Base-by-base conservation (phyloP, 2,329 filamentous ascomycete species). In the Aspergillus fructus region DNA sequence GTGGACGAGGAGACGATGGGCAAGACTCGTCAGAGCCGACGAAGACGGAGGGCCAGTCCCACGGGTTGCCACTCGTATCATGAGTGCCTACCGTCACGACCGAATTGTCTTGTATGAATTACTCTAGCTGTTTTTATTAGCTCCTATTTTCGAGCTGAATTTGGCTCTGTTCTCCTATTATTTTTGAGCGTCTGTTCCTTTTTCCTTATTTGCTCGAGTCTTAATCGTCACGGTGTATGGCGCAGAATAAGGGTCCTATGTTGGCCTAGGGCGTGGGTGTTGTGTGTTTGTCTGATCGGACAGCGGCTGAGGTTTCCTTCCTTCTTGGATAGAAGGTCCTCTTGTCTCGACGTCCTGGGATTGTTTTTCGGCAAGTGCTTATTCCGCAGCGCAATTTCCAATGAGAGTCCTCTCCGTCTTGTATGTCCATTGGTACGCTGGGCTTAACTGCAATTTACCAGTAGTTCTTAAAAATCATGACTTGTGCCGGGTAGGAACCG, bases 1-100 rank as follows among this genome's bases (percentile, higher is more conserved):
- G 70, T n/a, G 40, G 64, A 5, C 70, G 71, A 40, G 55, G 53
- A 19, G 71, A 74, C 17, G 71, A 73, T 8, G 62, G 56, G 23
- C 68, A 71, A 40, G 69, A 71, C 24, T 58, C 58, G 8, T 60
- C 64, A 0, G 65, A 68, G 4, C 60, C 59, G 9, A 54, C 64
- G 27, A 74, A 74, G 63, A 64, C 66, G 39, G 71, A 73, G 45
- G 49, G 57, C 8, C 55, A 58, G 13, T 40, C 59, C 4, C 66
- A 71, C 30, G 71, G 70, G 17, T 59, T 74, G 4, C 69, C 71
- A 4, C 47, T 66, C 19, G 60, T 67, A 37, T 65, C 64, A 54
- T 67, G 56, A 62, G 33, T 23, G 12, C 27, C n/a, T 17, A 30
- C 27, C 27, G 27, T 17, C 17, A 43, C 41, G 41, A 43, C 21